Evolutionary conservation across 495 filamentous ascomycete genomes (phyloP), one percentile per base, ranked within the genome.

Genomic region (Penicillium riverlandense): DNA sequence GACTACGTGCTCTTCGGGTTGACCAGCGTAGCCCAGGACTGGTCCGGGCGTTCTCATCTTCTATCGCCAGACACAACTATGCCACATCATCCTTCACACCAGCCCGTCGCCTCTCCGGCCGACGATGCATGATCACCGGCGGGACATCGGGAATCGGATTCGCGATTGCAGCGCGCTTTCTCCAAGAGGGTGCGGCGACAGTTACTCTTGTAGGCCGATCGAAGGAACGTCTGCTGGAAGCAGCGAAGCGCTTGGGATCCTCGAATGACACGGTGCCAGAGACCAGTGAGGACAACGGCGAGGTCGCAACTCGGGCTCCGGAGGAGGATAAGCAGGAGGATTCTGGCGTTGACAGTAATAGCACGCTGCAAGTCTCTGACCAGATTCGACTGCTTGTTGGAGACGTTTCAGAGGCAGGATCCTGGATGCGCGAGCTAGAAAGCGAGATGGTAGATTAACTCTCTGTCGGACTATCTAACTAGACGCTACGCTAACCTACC

Each of bases 121-220:
- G 73, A 41, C 71, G 59, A 38, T 73, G 66, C 47, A 61, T 86
- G 54, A 72, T 86, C 46, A 85, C 80, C 6, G 82, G 82, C 22
- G 79, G 72, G 0, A 77, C 76, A 13, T 76, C 79, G 7, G 82
- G 82, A 0, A 84, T 86, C 47, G 82, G 82, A n/a, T 69, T 69
- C 38, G 69, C 77, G 15, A 88, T 91, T 48, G 86, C 88, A 5
- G 59, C 65, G 14, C 65, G 77, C 3, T 85, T 92, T 54, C 78
- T 85, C 11, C 53, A 54, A 16, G 74, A 86, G 43, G 84, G 83
- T 14, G 80, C 76, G 28, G 61, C 49, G 1, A 74, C 73, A 22
- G 42, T 74, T 41, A 69, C 81, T 2, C 68, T 89, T 0, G 61
- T 86, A 8, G 78, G 70, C 29, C 50, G 70, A 38, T 67, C 63